Percentiles rank a stretch among this genome's conserved stretches.
Conservation (phyloP, 1,139 yeast species). For the Sporopachydermia cereana region DNA sequence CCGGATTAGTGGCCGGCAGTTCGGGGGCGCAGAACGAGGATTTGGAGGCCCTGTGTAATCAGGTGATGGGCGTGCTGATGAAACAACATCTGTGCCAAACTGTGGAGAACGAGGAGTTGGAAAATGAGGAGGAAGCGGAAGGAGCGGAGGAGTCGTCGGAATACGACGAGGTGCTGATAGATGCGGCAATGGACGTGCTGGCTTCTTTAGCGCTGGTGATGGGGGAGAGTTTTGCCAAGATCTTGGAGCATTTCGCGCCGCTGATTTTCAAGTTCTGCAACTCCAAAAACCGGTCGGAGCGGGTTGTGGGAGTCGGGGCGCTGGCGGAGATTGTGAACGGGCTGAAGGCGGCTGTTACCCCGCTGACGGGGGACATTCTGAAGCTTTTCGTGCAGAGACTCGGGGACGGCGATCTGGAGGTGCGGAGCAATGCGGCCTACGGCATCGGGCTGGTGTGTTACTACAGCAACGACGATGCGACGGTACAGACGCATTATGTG, state of each 20-base stretch:
- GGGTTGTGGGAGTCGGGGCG: constrained; percentile 81
- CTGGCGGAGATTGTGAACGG: constrained; percentile 82
- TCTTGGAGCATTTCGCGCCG: constrained; percentile 66
- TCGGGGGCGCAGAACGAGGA: constrained; percentile 39
- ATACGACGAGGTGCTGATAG: constrained; percentile 75
- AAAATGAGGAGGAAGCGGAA: constrained; percentile 35
- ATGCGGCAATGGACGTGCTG: constrained; percentile 76
- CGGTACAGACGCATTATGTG: constrained; percentile 53
- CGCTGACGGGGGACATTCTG: constrained; percentile 58
- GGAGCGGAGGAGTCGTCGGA: constrained; percentile 61
- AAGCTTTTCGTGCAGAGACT: constrained; percentile 59
- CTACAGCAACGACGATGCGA: constrained; percentile 36
- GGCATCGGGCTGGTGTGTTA: constrained; percentile 82
- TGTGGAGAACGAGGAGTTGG: constrained; percentile 39
- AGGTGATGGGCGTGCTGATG: constrained; percentile 59
- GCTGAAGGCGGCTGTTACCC: constrained; percentile 49
- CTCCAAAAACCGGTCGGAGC: constrained; percentile 59
- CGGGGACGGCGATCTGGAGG: constrained; percentile 75
- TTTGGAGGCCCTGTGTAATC: constrained; percentile 58
- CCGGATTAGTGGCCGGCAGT: constrained; percentile 48
- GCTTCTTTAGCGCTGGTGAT: constrained; percentile 65
- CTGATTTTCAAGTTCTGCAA: constrained; percentile 47
- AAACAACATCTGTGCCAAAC: constrained; percentile 79
- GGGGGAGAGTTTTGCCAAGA: constrained; percentile 61
- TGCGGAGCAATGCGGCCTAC: constrained; percentile 90